These are phyloP conservation scores for Penicillium mononematosum DNA, from an alignment of 495 filamentous ascomycete genomes.

Conservation along the genomic window DNA sequence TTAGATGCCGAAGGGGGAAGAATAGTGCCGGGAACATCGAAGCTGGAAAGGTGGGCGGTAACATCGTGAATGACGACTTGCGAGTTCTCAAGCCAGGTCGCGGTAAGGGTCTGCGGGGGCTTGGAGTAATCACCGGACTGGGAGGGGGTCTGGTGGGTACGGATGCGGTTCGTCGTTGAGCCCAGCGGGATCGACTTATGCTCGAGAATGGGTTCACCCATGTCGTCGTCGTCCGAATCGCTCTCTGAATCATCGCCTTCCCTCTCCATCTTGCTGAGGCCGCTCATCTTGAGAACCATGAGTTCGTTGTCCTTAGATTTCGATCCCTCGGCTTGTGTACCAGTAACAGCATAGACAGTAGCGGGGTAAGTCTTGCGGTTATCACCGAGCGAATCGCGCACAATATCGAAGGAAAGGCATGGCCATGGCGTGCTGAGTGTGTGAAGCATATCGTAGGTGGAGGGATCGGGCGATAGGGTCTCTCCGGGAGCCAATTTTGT, in stretches of 20 bases:
- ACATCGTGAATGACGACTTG: constrained; percentile 92
- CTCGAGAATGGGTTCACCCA: constrained; percentile 90
- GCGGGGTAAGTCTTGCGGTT: constrained; percentile 87
- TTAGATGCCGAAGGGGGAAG: constrained; percentile 80
- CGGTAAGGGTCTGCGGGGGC: constrained; percentile 77
- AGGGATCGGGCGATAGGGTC: constrained; percentile 83
- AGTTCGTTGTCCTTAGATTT: constrained; percentile 83
- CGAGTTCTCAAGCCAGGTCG: constrained; percentile 85
- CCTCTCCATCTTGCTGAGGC: constrained; percentile 79
- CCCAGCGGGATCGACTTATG: constrained; percentile 80
- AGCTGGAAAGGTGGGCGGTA: constrained; percentile 77
- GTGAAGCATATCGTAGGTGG: constrained; percentile 96
- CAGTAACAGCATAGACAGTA: constrained; percentile 88
- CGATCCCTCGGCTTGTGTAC: constrained; percentile 80
- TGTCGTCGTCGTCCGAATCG: constrained; percentile 72
- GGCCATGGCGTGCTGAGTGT: constrained; percentile 90
- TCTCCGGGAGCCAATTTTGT: constrained; percentile 84
- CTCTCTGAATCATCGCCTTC: constrained; percentile 71
- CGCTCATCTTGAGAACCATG: constrained; percentile 93
- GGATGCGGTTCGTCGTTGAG: constrained; percentile 89
- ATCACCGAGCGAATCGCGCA: constrained; percentile 84
- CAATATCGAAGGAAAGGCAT: constrained; percentile 91
- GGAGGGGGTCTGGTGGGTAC: constrained; percentile 71
- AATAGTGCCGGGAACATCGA: constrained; percentile 80
- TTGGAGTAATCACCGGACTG: constrained; percentile 59